Evolutionary conservation across 1,284 basidiomycete species (phyloP), one percentile per base, ranked within the genome.

Genomic region (Porogramme epimiltina): DNA sequence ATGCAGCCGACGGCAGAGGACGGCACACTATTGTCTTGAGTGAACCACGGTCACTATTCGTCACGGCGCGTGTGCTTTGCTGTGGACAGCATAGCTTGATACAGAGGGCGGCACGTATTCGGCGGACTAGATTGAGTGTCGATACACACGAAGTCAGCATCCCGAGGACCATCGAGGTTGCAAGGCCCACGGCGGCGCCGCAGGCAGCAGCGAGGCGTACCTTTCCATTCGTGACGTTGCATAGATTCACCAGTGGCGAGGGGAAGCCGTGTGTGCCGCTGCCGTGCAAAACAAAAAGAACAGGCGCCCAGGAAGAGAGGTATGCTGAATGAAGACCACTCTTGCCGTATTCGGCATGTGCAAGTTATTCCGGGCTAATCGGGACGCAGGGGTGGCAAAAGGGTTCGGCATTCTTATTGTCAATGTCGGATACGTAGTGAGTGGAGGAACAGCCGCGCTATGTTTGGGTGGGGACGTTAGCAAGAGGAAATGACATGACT

Each of bases 201-300:
- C 28, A 5, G 43, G 22, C 23, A 18, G 23, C 23, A n/a, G 3
- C 31, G 31, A 22, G 24, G 43, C 16, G 20, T 23, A n/a, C 31
- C 16, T 36, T 31, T 45, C 19, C 13, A 18, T 9, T 11, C 9
- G 19, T 16, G 4, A 11, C 25, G 20, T n/a, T 18, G 16, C 26
- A 26, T 13, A 40, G 41, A 51, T 31, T 18, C 11, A 31, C 38
- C 22, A 28, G n/a, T 25, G 11, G 18, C 33, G 45, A 51, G 52
- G 31, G 47, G 33, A 36, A 42, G 54, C 45, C 45, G 51, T 43
- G 37, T 36, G 49, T 42, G 53, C 49, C 40, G 52, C 20, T 38
- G 39, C 48, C 42, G 42, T 48, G 48, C 56, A 52, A 56, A 48
- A 55, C 53, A 58, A 58, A 58, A 55, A 26, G 36, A 51, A 52